A percentile compares a stretch with the other conserved stretches of the same genome.
Conservation (phyloP, 1,284 basidiomycete genomes). For the Mrakiaceae sp. region DNA sequence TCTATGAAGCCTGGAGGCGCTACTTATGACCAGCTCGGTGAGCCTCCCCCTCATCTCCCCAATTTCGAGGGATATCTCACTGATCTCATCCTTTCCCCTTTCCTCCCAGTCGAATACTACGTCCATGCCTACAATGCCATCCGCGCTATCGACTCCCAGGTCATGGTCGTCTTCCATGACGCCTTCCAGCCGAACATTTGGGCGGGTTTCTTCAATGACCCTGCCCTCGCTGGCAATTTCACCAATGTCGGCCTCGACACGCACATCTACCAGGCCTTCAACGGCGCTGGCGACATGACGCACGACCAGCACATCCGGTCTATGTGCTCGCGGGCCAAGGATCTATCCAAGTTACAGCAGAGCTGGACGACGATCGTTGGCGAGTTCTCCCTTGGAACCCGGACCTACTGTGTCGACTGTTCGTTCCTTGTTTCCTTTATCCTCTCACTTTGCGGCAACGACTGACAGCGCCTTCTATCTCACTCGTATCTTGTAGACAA, state of each 20-base stretch:
- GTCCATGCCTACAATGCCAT: slow-evolving; percentile 27
- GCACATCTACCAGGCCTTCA: slow-evolving; percentile 29
- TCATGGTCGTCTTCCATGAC: slow-evolving; percentile 31
- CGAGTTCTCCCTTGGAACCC: slow-evolving; percentile 22
- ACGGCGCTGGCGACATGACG: slow-evolving; percentile 18
- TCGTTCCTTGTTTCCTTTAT: neutral
- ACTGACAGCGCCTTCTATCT: slow-evolving; percentile 18
- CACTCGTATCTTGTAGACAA: neutral
- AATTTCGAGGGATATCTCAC: slow-evolving; percentile 22
- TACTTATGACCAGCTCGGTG: neutral
- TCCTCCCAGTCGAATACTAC: slow-evolving; percentile 24
- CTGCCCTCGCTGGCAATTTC: slow-evolving; percentile 23
- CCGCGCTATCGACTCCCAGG: slow-evolving; percentile 23
- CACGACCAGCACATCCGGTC: slow-evolving; percentile 27
- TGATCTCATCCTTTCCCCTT: slow-evolving; percentile 22
- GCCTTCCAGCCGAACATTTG: slow-evolving; percentile 26
- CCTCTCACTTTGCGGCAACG: slow-evolving; percentile 23
- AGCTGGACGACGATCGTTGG: slow-evolving; percentile 20
- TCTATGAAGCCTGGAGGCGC: neutral
- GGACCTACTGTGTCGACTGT: neutral
- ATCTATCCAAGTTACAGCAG: slow-evolving; percentile 21
- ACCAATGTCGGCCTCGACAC: slow-evolving; percentile 29
- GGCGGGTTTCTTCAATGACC: slow-evolving; percentile 25
- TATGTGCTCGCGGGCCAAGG: slow-evolving; percentile 22
- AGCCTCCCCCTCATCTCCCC: slow-evolving; percentile 9